Evolutionary conservation across 75 land plant genomes (phyloP).

Genomic region (Picea glauca): DNA sequence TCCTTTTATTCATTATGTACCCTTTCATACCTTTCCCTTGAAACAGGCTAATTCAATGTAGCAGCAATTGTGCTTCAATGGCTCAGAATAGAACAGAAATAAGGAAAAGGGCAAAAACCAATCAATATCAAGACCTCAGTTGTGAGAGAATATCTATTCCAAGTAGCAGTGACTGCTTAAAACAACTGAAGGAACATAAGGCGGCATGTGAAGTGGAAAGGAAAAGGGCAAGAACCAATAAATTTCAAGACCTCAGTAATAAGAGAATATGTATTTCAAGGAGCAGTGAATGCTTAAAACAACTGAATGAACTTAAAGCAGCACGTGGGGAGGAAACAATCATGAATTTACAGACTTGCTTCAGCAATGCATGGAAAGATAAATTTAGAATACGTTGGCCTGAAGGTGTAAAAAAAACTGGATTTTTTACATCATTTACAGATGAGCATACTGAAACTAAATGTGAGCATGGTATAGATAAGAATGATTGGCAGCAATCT

Average conservation of each 20-base stretch:
- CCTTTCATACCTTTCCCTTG: too few species aligned
- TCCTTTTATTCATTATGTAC: too few species aligned
- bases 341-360: neutral
- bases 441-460: neutral
- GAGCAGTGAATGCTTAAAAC: neutral
- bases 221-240: neutral
- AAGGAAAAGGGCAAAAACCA: too few species aligned
- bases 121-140: too few species aligned
- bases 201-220: neutral
- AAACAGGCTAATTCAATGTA: too few species aligned
- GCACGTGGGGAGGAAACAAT: neutral
- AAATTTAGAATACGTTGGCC: slow-evolving; percentile 4
- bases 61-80: too few species aligned
- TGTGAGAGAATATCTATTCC: too few species aligned
- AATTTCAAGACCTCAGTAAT: neutral
- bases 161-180: too few species aligned
- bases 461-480: slow-evolving; percentile 3
- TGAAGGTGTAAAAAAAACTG: slow-evolving; percentile 7
- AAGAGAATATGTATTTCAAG: neutral
- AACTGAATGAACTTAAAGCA: neutral
- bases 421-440: neutral
- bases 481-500: slow-evolving; percentile 6
- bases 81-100: too few species aligned
- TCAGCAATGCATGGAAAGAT: slow-evolving; percentile 7
- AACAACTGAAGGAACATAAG: too few species aligned